phyloP scores from a whole-genome alignment of 2,329 filamentous ascomycete species.

The Amauroascus niger region DNA sequence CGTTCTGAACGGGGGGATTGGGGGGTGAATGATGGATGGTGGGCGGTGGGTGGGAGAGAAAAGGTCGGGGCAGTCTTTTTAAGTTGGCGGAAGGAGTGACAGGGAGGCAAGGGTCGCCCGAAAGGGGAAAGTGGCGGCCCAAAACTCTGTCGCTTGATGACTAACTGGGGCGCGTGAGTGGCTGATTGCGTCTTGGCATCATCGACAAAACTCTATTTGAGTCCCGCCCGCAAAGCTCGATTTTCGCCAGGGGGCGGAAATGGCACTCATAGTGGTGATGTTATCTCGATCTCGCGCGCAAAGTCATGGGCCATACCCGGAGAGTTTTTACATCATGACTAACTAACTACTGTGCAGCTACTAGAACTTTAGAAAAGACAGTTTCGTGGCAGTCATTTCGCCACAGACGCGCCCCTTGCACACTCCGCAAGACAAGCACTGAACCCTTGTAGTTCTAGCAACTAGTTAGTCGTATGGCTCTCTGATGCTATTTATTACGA shows the following conservation, averaged over 20 bases:
- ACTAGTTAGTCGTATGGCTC: too few species aligned
- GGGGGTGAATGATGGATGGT: too few species aligned
- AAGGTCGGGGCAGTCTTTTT: conserved; percentile 9
- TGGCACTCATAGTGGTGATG: too few species aligned
- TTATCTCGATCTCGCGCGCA: not conserved
- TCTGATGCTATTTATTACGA: not conserved
- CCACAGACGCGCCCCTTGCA: not conserved
- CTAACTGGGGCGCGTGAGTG: conserved; percentile 9
- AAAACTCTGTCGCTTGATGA: conserved; percentile 7
- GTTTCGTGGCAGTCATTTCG: not conserved
- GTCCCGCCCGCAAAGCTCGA: not conserved
- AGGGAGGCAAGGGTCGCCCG: conserved; percentile 5
- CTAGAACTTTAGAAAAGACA: too few species aligned
- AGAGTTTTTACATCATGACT: too few species aligned
- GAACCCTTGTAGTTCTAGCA: not conserved
- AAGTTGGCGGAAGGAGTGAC: conserved; percentile 1
- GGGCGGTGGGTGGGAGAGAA: conserved; percentile 6
- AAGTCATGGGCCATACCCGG: not conserved
- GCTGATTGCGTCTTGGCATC: conserved; percentile 1
- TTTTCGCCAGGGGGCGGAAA: not conserved
- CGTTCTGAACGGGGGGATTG: too few species aligned
- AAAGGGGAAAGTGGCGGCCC: conserved; percentile 7
- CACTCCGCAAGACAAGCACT: not conserved
- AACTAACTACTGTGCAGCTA: too few species aligned
- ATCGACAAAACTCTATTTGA: not conserved